Percentiles rank a stretch among this genome's conserved stretches.
phyloP scores from a whole-genome alignment of 306 rosid genomes.

The Rubus idaeus region DNA sequence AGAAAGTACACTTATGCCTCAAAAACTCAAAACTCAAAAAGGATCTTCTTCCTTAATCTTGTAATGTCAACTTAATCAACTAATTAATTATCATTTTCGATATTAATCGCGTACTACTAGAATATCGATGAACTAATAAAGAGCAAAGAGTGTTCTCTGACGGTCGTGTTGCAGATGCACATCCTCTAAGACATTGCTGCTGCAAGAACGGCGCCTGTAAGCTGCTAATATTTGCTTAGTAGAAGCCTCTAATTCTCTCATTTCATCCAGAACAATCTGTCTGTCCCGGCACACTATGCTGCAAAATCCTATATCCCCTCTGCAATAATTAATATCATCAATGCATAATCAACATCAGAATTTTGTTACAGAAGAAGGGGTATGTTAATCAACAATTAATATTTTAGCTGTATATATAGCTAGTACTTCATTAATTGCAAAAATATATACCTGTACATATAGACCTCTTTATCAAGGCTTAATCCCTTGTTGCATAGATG shows the following conservation, averaged over 20 bases:
- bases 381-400: too few species aligned
- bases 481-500: slow-evolving; percentile 43
- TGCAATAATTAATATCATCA: slow-evolving; percentile 19
- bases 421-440: too few species aligned
- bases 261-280: slow-evolving; percentile 46
- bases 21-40: neutral
- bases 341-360: neutral
- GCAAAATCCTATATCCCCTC: slow-evolving; percentile 54
- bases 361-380: neutral
- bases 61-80: neutral
- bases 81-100: neutral
- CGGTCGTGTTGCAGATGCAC: slow-evolving; percentile 8
- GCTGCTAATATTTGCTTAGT: slow-evolving; percentile 36
- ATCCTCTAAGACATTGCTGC: slow-evolving; percentile 19
- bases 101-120: neutral
- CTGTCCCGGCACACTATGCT: slow-evolving; percentile 45
- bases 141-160: slow-evolving; percentile 11
- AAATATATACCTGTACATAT: slow-evolving; percentile 48
- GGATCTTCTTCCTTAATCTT: neutral
- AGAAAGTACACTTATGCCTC: neutral
- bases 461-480: slow-evolving; percentile 46
- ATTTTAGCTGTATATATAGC: too few species aligned
- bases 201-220: slow-evolving; percentile 22
- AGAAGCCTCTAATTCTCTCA: slow-evolving; percentile 42
- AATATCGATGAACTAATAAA: neutral